These are phyloP conservation scores for Soucietia sequanensis DNA, from an alignment of 805 yeast species.

Conservation along the genomic window DNA sequence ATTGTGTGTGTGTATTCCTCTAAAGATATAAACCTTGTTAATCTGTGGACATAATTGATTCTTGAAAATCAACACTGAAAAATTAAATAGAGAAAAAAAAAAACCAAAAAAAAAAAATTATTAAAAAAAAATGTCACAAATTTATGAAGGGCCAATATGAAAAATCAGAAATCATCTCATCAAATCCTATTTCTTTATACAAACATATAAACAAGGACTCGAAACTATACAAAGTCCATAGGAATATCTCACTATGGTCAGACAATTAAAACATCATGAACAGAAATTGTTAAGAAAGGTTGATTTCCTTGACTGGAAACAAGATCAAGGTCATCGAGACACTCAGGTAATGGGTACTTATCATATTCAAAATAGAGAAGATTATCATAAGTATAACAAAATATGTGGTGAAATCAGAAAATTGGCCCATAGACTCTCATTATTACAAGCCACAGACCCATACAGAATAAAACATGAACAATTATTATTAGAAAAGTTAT, in stretches of 20 bases:
- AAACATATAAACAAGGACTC: background rate
- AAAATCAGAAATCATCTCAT: background rate
- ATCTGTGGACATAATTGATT: too few relatives aligned
- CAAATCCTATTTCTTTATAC: too few relatives aligned
- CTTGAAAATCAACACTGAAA: background rate
- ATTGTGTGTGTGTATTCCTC: too few relatives aligned
- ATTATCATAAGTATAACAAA: conserved; percentile 89
- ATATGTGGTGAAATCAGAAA: conserved; percentile 91
- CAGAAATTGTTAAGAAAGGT: conserved; percentile 92
- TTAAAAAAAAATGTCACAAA: background rate
- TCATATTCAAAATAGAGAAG: conserved; percentile 92
- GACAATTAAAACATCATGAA: conserved; percentile 92
- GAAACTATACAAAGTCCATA: background rate
- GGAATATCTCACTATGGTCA: conserved; percentile 55
- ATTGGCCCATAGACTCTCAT: conserved; percentile 79
- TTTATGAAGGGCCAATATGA: background rate
- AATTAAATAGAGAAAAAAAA: conserved; percentile 2
- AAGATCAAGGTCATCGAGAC: conserved; percentile 92
- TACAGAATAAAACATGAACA: conserved; percentile 87
- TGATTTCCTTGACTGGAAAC: conserved; percentile 96
- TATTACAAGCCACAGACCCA: conserved; percentile 85
- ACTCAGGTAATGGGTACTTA: conserved; percentile 95
- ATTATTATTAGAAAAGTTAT: conserved; percentile 79
- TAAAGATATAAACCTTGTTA: too few relatives aligned
- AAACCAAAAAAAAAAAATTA: background rate